Evolutionary conservation across 495 filamentous ascomycete genomes (phyloP), one percentile per base, ranked within the genome.

Genomic region (Amorphotheca resinae): DNA sequence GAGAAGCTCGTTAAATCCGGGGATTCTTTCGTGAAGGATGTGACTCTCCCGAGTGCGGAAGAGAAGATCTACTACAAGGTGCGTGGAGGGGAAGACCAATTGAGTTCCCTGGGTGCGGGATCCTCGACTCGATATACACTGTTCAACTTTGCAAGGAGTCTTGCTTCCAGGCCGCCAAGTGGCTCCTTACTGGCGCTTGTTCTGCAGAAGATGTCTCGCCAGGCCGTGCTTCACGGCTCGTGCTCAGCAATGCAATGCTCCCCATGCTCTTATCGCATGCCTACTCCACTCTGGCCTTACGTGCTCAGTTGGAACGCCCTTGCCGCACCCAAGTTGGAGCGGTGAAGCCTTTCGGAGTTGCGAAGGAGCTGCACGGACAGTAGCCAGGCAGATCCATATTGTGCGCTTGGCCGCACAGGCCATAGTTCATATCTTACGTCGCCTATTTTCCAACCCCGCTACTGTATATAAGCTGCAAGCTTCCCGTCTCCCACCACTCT

Each of bases 11-110:
- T 86, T 34, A 80, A 82, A 57, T 73, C 75, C 17, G 78, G 72
- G 49, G 73, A 75, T 36, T 52, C 64, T 47, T 91, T 88, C 50
- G 68, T 79, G 64, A 93, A 93, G 64, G 73, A 73, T 34, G 86
- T 96, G 15, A 65, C 72, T 25, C 67, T 95, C 14, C 70, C 82
- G 2, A 58, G 66, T 20, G 59, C 66, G 0, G 60, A 61, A 9
- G 66, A 80, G 41, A 91, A 88, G 63, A 75, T 89, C 35, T 70
- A 64, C 51, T 93, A 87, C 68, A 93, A 93, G 82, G 84, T 86
- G 38, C 40, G 54, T 50, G n/a, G 22, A 3, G 17, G 31, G 31
- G 12, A 33, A 21, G 35, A 37, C n/a, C 5, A 21, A 21, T 38
- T 38, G n/a, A n/a, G n/a, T n/a, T n/a, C n/a, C n/a, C n/a, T n/a